Base-by-base conservation (phyloP, 305 asterid species). In the Solanum hybrid region DNA sequence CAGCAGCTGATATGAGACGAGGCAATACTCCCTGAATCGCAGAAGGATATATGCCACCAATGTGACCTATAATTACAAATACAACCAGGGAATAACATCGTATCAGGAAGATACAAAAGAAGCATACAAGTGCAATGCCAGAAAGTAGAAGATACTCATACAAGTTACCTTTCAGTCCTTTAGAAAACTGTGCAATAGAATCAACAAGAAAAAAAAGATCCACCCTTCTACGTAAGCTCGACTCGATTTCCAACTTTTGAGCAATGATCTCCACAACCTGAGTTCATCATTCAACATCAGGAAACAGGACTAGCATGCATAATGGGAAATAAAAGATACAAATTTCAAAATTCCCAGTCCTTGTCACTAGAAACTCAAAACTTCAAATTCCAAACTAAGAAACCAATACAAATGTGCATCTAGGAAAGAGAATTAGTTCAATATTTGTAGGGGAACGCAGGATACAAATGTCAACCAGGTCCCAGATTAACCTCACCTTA, bases 121-220 rank as follows among this genome's bases (percentile, higher is more conserved):
- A 86, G 89, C 77, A 57, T 22, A 86, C 89, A 22, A 86, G 32
- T 61, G 78, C 78, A 86, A 33, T 33, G 57, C 51, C 88, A 32
- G 32, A 57, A 22, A 57, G 33, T 24, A 86, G 51, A 61, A 57
- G 65, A 32, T 20, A 61, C 51, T 57, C 32, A 22, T 86, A 61
- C 79, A 84, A 57, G 34, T 24, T 93, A 97, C 99, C 99, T 95
- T 95, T 97, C 91, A 95, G 91, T 89, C 96, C 95, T 89, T 95
- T 94, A 27, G 99, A 96, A 89, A 93, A 95, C 91, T 97, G 98
- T 14, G 97, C 93, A 91, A 97, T 96, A 75, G 99, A 97, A 93
- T 97, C 99, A 86, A 97, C 97, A 72, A 97, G 98, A 93, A 97
- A 97, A 92, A 97, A 97, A 91, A 97, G 93, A 94, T 97, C 98